A percentile compares a stretch with the other conserved stretches of the same genome.
Evolutionary conservation across 2,329 filamentous ascomycete species (phyloP).

Genomic region (Pseudomassariella vexata): DNA sequence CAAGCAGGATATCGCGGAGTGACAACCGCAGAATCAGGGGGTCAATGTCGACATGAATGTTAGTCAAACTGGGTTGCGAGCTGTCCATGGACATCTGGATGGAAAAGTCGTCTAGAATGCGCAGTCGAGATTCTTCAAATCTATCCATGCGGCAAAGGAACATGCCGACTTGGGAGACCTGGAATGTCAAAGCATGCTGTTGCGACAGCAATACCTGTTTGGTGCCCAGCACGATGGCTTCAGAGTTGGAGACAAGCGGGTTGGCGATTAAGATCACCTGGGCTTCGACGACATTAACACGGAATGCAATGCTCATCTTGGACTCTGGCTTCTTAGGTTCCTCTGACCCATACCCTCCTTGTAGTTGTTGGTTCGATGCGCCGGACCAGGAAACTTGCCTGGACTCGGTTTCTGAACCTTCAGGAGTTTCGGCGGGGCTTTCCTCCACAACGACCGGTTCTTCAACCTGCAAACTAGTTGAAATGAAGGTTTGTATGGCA

Average conservation of each 20-base stretch:
- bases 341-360: too few species aligned
- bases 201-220: slow-evolving; percentile 91
- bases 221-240: slow-evolving; percentile 91
- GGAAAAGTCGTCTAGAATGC: slow-evolving; percentile 96
- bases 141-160: slow-evolving; percentile 98
- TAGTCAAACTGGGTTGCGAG: slow-evolving; percentile 58
- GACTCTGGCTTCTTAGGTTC: slow-evolving; percentile 26
- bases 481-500: slow-evolving; percentile 77
- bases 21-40: slow-evolving; percentile 87
- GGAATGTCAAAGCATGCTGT: slow-evolving; percentile 88
- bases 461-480: slow-evolving; percentile 63
- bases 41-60: slow-evolving; percentile 82
- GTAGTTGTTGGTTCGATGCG: slow-evolving; percentile 23
- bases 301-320: slow-evolving; percentile 74
- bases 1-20: slow-evolving; percentile 87
- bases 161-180: slow-evolving; percentile 94
- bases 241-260: slow-evolving; percentile 80
- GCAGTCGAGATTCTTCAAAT: slow-evolving; percentile 82
- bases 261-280: slow-evolving; percentile 97
- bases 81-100: slow-evolving; percentile 82
- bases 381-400: slow-evolving; percentile 41
- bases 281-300: slow-evolving; percentile 90
- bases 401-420: slow-evolving; percentile 56
- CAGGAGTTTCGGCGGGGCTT: slow-evolving; percentile 49
- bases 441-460: slow-evolving; percentile 49